These are phyloP conservation scores for Yamadazyma nakazawae DNA, from an alignment of 805 yeast species.

Conservation along the genomic window DNA sequence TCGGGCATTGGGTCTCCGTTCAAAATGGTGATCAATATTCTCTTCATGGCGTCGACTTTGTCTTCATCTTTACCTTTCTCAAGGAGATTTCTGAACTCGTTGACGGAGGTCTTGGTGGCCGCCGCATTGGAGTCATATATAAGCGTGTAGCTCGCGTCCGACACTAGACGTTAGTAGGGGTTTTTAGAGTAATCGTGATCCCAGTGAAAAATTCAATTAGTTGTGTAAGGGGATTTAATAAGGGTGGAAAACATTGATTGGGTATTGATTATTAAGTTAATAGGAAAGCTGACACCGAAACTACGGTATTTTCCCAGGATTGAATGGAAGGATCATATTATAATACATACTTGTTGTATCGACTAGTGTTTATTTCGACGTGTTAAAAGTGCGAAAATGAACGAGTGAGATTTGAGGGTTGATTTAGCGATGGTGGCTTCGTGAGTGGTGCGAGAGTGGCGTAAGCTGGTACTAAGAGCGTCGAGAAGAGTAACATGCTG, in stretches of 20 bases:
- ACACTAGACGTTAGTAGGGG: slow-evolving; percentile 9
- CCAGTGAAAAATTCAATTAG: not conserved
- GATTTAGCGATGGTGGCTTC: not conserved
- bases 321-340: slow-evolving; percentile 5
- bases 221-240: too few relatives aligned
- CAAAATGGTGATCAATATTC: slow-evolving; percentile 78
- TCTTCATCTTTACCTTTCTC: slow-evolving; percentile 89
- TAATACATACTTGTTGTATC: not conserved
- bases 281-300: too few relatives aligned
- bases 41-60: slow-evolving; percentile 87
- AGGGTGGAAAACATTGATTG: too few relatives aligned
- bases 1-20: slow-evolving; percentile 93
- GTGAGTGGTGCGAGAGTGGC: too few relatives aligned
- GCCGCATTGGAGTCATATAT: slow-evolving; percentile 75
- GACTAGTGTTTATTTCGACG: slow-evolving; percentile 16
- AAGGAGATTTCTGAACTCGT: slow-evolving; percentile 71
- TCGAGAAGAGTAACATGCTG: too few relatives aligned
- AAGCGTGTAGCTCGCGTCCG: slow-evolving; percentile 53
- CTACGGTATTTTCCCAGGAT: too few relatives aligned
- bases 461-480: too few relatives aligned
- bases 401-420: not conserved
- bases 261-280: too few relatives aligned
- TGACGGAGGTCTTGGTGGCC: slow-evolving; percentile 56
- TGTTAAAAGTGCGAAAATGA: slow-evolving; percentile 11
- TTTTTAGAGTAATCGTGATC: not conserved